phyloP scores from a whole-genome alignment of 345 rosid genomes.

The Ailanthus altissimus region DNA sequence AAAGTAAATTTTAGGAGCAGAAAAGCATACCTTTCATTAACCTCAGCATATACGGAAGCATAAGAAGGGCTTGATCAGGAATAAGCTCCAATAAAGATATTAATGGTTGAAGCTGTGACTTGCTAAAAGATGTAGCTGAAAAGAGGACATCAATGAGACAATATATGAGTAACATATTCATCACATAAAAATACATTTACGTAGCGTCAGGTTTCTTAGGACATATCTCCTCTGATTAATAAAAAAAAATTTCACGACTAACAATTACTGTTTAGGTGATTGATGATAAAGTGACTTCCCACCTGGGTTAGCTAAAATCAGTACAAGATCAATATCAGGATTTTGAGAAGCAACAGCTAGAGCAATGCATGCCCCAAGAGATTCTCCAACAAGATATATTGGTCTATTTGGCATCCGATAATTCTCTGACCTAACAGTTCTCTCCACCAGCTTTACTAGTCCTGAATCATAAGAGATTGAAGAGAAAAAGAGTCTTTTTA shows the following conservation, averaged over 20 bases:
- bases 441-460: constrained; percentile 52
- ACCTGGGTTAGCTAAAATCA: constrained; percentile 73
- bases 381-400: constrained; percentile 63
- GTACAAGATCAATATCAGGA: constrained; percentile 54
- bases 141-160: constrained; percentile 22
- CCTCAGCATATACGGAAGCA: constrained; percentile 38
- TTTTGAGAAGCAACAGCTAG: constrained; percentile 60
- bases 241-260: not conserved
- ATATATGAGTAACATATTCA: not conserved
- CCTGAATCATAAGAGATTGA: constrained; percentile 31
- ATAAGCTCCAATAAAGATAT: constrained; percentile 52
- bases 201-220: too few species aligned
- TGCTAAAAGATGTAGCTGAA: constrained; percentile 74
- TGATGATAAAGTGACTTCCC: constrained; percentile 4
- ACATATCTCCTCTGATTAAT: not conserved
- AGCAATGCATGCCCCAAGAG: constrained; percentile 63
- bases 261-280: not conserved
- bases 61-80: constrained; percentile 40
- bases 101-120: constrained; percentile 58
- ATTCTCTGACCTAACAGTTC: constrained; percentile 46
- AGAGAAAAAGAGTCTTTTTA: not conserved
- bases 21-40: constrained; percentile 51
- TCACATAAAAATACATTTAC: too few species aligned
- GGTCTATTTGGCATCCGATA: constrained; percentile 46
- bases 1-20: constrained; percentile 18